Base-by-base conservation (phyloP, 2,329 filamentous ascomycete species). In the Microdochium bolleyi region DNA sequence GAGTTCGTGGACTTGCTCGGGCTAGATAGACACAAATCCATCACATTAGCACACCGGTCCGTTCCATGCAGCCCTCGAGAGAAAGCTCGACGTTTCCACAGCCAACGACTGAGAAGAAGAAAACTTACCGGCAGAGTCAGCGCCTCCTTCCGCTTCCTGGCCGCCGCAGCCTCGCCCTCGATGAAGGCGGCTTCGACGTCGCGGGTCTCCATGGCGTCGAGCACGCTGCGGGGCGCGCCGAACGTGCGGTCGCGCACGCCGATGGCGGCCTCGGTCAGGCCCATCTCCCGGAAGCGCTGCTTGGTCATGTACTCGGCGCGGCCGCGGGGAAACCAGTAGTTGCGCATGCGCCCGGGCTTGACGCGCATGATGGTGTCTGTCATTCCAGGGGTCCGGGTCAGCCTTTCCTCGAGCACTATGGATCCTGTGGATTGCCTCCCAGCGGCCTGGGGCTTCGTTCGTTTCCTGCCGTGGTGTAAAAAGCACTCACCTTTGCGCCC, bases 401-500 rank as follows among this genome's bases (percentile, higher is more conserved):
- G n/a, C n/a, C n/a, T n/a, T n/a, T n/a, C n/a, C n/a, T n/a, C n/a
- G n/a, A n/a, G n/a, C n/a, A n/a, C n/a, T n/a, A n/a, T n/a, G n/a
- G n/a, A n/a, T n/a, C n/a, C n/a, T n/a, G n/a, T n/a, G n/a, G n/a
- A n/a, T n/a, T n/a, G n/a, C n/a, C n/a, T n/a, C n/a, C n/a, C n/a
- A n/a, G n/a, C n/a, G n/a, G n/a, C n/a, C n/a, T n/a, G n/a, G n/a
- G n/a, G n/a, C n/a, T n/a, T n/a, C n/a, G n/a, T n/a, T n/a, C n/a
- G n/a, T n/a, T n/a, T n/a, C n/a, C n/a, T n/a, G n/a, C n/a, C n/a
- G n/a, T n/a, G n/a, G n/a, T n/a, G n/a, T n/a, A n/a, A n/a, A n/a
- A n/a, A n/a, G n/a, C n/a, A 53, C 62, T 11, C 58, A 70, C 69
- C 53, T 61, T 67, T 67, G 53, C 69, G 68, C 5, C 73, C 73